Conservation (phyloP, 345 rosid species). For the Gossypium australe region DNA sequence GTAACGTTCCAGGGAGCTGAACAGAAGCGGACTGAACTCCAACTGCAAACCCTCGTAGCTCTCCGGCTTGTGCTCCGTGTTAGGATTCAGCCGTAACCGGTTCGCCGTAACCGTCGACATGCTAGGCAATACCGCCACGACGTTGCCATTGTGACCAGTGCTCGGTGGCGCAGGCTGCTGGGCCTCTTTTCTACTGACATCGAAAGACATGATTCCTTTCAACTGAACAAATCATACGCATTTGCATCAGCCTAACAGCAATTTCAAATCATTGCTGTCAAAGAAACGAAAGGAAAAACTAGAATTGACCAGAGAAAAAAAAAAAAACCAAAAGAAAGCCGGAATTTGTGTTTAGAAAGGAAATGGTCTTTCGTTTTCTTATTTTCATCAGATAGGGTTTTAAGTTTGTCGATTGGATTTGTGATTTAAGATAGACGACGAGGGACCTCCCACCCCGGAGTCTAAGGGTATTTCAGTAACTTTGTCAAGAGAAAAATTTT, state of each 20-base stretch:
- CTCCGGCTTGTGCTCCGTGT: slow-evolving; percentile 60
- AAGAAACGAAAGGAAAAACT: background rate
- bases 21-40: slow-evolving; percentile 63
- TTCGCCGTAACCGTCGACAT: background rate
- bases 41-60: slow-evolving; percentile 70
- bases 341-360: background rate
- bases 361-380: background rate
- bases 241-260: background rate
- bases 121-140: slow-evolving; percentile 17
- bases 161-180: slow-evolving; percentile 15
- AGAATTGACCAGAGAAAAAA: background rate
- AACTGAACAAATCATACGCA: background rate
- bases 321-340: background rate
- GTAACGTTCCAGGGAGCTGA: slow-evolving; percentile 80
- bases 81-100: slow-evolving; percentile 56
- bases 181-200: slow-evolving; percentile 22
- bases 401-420: background rate
- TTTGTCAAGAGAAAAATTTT: background rate
- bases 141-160: slow-evolving; percentile 32
- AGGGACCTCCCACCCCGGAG: background rate
- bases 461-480: background rate
- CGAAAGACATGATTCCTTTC: slow-evolving; percentile 29
- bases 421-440: background rate
- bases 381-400: background rate
- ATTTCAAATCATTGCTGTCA: background rate